Evolutionary conservation across 306 rosid genomes (phyloP).

Genomic region (Urtica urens): DNA sequence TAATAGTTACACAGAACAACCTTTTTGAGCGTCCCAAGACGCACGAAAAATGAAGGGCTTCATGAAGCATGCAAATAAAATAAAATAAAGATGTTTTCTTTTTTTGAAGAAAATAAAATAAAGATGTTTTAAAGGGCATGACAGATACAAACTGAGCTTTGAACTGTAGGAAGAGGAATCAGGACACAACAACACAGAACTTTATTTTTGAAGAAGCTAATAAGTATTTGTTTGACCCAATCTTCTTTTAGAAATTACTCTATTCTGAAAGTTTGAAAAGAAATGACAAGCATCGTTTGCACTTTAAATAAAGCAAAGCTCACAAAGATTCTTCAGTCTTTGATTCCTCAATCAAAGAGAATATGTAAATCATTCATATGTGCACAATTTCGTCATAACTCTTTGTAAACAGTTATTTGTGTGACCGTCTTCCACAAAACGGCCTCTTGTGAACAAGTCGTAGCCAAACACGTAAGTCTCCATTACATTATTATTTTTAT

Average conservation of each 20-base stretch:
- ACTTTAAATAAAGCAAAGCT: constrained; percentile 34
- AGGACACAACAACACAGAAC: neutral
- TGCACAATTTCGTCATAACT: constrained; percentile 7
- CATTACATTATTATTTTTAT: constrained; percentile 1
- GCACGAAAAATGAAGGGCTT: constrained; percentile 4
- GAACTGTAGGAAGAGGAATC: constrained; percentile 22
- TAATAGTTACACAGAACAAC: constrained; percentile 1
- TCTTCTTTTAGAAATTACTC: constrained; percentile 28
- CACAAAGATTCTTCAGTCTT: constrained; percentile 26
- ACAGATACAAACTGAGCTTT: neutral
- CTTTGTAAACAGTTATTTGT: constrained; percentile 17
- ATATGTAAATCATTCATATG: neutral
- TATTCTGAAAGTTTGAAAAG: constrained; percentile 32
- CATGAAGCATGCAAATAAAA: constrained; percentile 15
- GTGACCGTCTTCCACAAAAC: constrained; percentile 13
- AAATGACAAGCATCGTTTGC: constrained; percentile 48
- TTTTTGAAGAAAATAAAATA: too few relatives aligned
- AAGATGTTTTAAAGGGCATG: too few relatives aligned
- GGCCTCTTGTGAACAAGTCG: constrained; percentile 12
- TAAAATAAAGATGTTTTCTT: neutral
- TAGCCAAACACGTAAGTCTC: constrained; percentile 23
- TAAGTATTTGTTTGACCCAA: constrained; percentile 29
- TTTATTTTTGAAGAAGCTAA: constrained; percentile 6
- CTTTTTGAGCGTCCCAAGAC: constrained; percentile 25
- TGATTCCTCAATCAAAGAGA: constrained; percentile 34